Evolutionary conservation across 2,329 filamentous ascomycete species (phyloP), one percentile per base, ranked within the genome.

Genomic region (Phyllosticta citriasiana): DNA sequence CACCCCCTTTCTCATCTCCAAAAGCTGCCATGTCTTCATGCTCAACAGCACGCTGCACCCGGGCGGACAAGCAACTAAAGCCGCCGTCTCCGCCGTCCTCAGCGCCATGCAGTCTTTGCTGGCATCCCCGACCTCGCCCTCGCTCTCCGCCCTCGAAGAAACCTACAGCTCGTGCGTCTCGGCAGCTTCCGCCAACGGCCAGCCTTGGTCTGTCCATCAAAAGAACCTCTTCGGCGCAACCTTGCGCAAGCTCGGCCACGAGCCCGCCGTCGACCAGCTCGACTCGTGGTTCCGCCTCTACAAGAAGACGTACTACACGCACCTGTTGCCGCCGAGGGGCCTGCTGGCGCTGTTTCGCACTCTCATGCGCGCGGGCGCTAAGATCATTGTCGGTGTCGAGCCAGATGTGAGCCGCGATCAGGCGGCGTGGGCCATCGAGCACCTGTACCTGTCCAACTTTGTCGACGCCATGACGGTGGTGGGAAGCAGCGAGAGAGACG

Each of bases 381-480:
- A 35, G 14, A 35, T 61, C 19, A n/a, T 57, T 27, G 24, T 57
- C 27, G 53, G 27, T 55, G 55, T 53, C 16, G 59, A 56, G 53
- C 33, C 40, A 8, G 27, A 30, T 14, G 26, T 26, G 35, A 51
- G 55, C 14, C 51, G 50, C 30, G 60, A 57, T 33, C 40, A 53
- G 60, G 55, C 55, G 55, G 30, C 50, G 50, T 61, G 60, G 60
- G 47, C 56, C 50, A 25, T 61, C 24, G 60, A 61, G 55, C 60
- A 61, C 52, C 60, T 61, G 19, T 54, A 57, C 22, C 55, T 61
- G 40, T 50, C 53, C 55, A 61, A 61, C 60, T 61, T 61, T 22
- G 55, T 61, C 55, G 58, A 60, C 53, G 35, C 33, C 25, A 60
- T 60, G 25, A 52, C 53, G 35, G 16, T 55, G 16, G 53, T 60